Evolutionary conservation across 306 rosid genomes (phyloP).

Genomic region (Fragaria nilgerrensis): DNA sequence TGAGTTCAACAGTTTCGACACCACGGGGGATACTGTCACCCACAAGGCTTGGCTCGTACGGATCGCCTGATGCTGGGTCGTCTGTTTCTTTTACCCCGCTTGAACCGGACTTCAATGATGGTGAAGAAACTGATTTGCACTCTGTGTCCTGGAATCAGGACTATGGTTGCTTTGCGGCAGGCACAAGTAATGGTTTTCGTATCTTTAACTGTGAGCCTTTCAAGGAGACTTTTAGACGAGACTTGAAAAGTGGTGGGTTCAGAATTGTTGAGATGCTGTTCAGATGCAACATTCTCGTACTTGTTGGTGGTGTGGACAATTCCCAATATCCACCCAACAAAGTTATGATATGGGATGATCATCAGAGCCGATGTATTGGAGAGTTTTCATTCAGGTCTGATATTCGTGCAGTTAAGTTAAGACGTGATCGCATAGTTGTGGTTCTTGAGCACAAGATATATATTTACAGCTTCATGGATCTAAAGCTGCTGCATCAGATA

Average conservation of each 20-base stretch:
- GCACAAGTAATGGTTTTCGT: slow-evolving; percentile 82
- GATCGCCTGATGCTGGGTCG: slow-evolving; percentile 47
- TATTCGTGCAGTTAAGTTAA: slow-evolving; percentile 76
- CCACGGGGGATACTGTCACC: slow-evolving; percentile 50
- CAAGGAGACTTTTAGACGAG: slow-evolving; percentile 86
- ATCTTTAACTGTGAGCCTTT: slow-evolving; percentile 86
- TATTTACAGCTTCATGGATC: slow-evolving; percentile 73
- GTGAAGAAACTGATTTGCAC: slow-evolving; percentile 49
- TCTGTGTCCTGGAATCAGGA: slow-evolving; percentile 92
- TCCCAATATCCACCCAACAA: slow-evolving; percentile 79
- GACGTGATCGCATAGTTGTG: slow-evolving; percentile 78
- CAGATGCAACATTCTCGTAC: slow-evolving; percentile 85
- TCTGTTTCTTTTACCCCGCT: slow-evolving; percentile 47
- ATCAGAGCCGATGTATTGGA: slow-evolving; percentile 79
- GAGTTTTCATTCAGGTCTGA: slow-evolving; percentile 88
- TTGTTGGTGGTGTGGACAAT: slow-evolving; percentile 80
- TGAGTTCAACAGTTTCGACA: slow-evolving; percentile 54
- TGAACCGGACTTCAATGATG: slow-evolving; percentile 40
- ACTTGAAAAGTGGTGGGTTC: slow-evolving; percentile 78
- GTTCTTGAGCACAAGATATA: slow-evolving; percentile 91
- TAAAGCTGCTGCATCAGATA: slow-evolving; percentile 88
- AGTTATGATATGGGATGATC: slow-evolving; percentile 96
- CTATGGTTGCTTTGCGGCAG: slow-evolving; percentile 81
- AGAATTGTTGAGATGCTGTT: slow-evolving; percentile 92
- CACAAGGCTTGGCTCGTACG: slow-evolving; percentile 39